Evolutionary conservation across 176 grass and related monocot genomes (phyloP), one percentile per base, ranked within the genome.

Genomic region (Pontederia paniculata): DNA sequence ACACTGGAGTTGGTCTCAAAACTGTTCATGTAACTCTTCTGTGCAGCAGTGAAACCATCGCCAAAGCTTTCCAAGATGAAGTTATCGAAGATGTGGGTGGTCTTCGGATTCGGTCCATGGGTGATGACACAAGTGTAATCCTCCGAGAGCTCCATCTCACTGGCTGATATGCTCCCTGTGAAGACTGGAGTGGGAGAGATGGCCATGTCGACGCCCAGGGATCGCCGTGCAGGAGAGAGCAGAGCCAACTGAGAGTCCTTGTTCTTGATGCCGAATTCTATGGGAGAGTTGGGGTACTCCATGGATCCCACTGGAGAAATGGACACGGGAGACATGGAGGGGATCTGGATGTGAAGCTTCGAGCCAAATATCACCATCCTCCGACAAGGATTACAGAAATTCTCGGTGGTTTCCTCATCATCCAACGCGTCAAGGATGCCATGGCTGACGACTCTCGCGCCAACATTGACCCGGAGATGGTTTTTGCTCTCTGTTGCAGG

Each of bases 121-220:
- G 70, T 67, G 50, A 87, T 87, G 47, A 94, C 77, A 66, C 88
- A 57, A 54, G 88, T 87, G 73, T 94, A 94, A 67, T 76, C 79
- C 74, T 87, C 83, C 47, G 88, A 91, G n/a, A 72, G 70, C 58
- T 81, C 80, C 70, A 83, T 77, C 47, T 76, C 76, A 48, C 44
- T 63, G 17, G 76, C 55, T 10, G 76, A 72, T 42, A 83, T 44
- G 44, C 66, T 31, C 12, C 50, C 62, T 12, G 45, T 17, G 9
- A 58, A 69, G 21, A 72, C 23, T 8, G 21, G 9, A 0, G 63
- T 25, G 16, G 31, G 21, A 51, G 12, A n/a, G 50, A 17, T 49
- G 15, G 52, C 37, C 56, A 56, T 44, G 17, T 37, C 44, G 2
- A 17, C 44, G 44, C 9, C 9, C 4, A 44, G 60, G 47, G 60